These are phyloP conservation scores for Sinapis alba DNA, from an alignment of 441 rosid species.

Conservation along the genomic window DNA sequence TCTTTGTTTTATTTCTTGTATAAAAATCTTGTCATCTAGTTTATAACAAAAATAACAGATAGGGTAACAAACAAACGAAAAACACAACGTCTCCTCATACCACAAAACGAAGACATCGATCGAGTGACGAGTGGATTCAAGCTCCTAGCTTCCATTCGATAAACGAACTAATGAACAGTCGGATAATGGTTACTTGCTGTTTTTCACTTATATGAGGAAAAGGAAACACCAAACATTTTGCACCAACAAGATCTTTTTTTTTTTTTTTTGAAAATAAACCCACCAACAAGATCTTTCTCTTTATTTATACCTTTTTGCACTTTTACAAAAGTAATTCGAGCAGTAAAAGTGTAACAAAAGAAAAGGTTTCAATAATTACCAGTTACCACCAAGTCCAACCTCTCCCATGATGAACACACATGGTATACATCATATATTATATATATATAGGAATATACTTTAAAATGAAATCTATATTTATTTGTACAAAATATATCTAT, in stretches of 20 bases:
- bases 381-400: constrained; percentile 36
- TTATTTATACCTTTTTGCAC: constrained; percentile 32
- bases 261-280: too few relatives aligned
- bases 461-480: background rate
- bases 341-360: constrained; percentile 32
- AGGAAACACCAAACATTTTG: constrained; percentile 14
- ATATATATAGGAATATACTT: background rate
- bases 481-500: background rate
- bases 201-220: constrained; percentile 7
- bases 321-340: constrained; percentile 37
- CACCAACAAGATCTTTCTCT: constrained; percentile 37
- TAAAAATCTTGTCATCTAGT: background rate
- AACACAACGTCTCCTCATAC: background rate
- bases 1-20: constrained; percentile 6
- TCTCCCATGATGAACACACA: constrained; percentile 36
- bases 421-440: constrained; percentile 31
- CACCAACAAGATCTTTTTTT: constrained; percentile 36
- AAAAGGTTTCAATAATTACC: constrained; percentile 30
- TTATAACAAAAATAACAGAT: background rate
- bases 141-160: constrained; percentile 16
- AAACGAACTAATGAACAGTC: background rate
- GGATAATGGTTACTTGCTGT: constrained; percentile 29
- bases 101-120: background rate
- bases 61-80: background rate
- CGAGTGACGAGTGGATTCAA: constrained; percentile 5